Percentiles rank a stretch among this genome's conserved stretches.
phyloP scores from a whole-genome alignment of 208 protist species.

The Blastocrithidia nonstop region DNA sequence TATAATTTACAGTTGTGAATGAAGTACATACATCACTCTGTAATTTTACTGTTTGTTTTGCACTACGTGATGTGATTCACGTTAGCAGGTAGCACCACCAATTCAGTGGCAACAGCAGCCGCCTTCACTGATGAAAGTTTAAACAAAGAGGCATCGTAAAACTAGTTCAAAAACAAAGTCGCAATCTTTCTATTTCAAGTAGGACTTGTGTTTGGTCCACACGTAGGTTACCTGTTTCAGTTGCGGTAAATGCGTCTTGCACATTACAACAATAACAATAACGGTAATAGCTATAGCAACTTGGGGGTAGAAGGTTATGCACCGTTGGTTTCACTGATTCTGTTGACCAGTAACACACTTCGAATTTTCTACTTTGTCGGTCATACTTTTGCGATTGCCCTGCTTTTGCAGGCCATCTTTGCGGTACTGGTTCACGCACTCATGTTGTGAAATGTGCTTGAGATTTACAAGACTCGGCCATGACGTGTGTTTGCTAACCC shows the following conservation, averaged over 20 bases:
- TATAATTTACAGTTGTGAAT: too few species aligned
- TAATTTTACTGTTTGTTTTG: too few species aligned
- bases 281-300: too few species aligned
- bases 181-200: constrained; percentile 20
- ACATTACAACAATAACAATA: constrained; percentile 1
- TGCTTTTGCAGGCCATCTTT: constrained; percentile 49
- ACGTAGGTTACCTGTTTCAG: constrained; percentile 53
- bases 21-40: too few species aligned
- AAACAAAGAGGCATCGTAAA: too few species aligned
- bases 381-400: constrained; percentile 23
- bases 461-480: too few species aligned
- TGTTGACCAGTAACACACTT: constrained; percentile 59
- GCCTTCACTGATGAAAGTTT: too few species aligned
- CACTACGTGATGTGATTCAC: too few species aligned
- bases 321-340: constrained; percentile 49
- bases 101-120: too few species aligned
- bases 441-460: constrained; percentile 35
- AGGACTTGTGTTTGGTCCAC: constrained; percentile 36
- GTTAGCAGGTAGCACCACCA: too few species aligned
- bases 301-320: constrained; percentile 54
- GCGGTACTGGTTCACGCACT: constrained; percentile 29
- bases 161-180: too few species aligned
- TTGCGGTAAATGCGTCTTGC: constrained; percentile 40
- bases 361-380: constrained; percentile 68
- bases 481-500: too few species aligned